phyloP scores from a whole-genome alignment of 2,329 filamentous ascomycete genomes.

The Alternaria sp. region DNA sequence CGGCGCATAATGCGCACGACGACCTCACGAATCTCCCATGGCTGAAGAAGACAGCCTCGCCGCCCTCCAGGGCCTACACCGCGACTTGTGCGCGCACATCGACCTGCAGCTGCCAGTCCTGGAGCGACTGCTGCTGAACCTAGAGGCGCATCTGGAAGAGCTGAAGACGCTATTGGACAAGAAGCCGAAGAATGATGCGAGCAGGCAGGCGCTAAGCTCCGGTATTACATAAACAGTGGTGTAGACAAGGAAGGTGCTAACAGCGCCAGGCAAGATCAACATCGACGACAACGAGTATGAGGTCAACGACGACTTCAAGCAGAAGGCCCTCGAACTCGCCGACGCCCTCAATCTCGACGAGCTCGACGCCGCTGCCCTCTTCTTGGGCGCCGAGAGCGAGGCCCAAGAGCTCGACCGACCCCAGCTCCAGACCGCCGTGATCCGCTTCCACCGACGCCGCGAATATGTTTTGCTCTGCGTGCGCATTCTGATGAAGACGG shows the following conservation, averaged over 20 bases:
- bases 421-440: conserved; percentile 77
- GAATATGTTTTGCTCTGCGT: conserved; percentile 84
- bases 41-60: conserved; percentile 75
- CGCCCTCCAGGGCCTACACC: conserved; percentile 82
- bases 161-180: conserved; percentile 78
- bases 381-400: conserved; percentile 76
- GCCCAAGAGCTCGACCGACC: conserved; percentile 72
- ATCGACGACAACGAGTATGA: conserved; percentile 76
- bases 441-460: conserved; percentile 86
- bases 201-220: conserved; percentile 67
- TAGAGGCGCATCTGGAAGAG: conserved; percentile 70
- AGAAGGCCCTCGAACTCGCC: conserved; percentile 79
- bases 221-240: conserved; percentile 20
- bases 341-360: conserved; percentile 93
- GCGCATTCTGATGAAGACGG: conserved; percentile 76
- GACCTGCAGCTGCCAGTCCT: conserved; percentile 73
- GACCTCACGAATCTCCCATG: conserved; percentile 59
- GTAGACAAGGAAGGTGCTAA: conserved; percentile 12
- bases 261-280: conserved; percentile 71
- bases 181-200: conserved; percentile 74
- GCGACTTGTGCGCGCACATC: conserved; percentile 79
- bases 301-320: conserved; percentile 86
- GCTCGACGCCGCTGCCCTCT: conserved; percentile 77
- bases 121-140: conserved; percentile 69
- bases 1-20: conserved; percentile 42